Evolutionary conservation across 2,329 filamentous ascomycete species (phyloP).

Genomic region (Exutisphaerella laricina): DNA sequence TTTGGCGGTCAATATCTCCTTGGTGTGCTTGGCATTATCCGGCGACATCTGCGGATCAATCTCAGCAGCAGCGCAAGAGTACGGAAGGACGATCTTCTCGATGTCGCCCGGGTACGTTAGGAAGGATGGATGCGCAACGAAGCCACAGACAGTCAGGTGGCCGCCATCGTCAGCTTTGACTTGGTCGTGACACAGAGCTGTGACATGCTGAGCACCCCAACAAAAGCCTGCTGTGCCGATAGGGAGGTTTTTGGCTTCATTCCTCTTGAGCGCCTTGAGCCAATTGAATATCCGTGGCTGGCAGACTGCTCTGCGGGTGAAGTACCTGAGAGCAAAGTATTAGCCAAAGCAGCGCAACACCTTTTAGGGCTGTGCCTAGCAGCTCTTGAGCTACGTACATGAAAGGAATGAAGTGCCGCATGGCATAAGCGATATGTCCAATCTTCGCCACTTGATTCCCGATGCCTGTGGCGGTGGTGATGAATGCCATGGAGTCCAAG

Average conservation of each 20-base stretch:
- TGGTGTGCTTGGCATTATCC: constrained; percentile 31
- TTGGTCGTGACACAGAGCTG: constrained; percentile 31
- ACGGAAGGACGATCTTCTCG: constrained; percentile 31
- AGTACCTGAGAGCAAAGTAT: too few species aligned
- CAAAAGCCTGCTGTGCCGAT: constrained; percentile 35
- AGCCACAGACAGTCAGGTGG: constrained; percentile 32
- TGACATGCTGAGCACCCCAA: constrained; percentile 34
- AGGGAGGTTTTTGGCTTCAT: constrained; percentile 27
- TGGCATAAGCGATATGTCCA: constrained; percentile 24
- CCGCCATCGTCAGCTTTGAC: constrained; percentile 28
- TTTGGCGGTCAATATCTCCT: constrained; percentile 32
- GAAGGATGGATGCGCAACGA: constrained; percentile 34
- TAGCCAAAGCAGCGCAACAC: too few species aligned
- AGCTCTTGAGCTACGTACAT: too few species aligned
- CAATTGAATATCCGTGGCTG: constrained; percentile 27
- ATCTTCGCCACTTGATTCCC: constrained; percentile 31
- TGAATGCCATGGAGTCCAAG: constrained; percentile 28
- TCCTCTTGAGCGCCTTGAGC: constrained; percentile 27
- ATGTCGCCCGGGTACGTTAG: constrained; percentile 33
- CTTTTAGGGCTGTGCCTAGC: too few species aligned
- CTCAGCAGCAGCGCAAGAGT: constrained; percentile 32
- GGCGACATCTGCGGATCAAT: constrained; percentile 29
- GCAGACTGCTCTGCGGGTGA: constrained; percentile 5
- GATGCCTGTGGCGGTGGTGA: constrained; percentile 23
- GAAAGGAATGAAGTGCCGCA: constrained; percentile 27